Conservation (phyloP, 2,329 filamentous ascomycete genomes). For the Ophiocordyceps polyrhachis-furcata region DNA sequence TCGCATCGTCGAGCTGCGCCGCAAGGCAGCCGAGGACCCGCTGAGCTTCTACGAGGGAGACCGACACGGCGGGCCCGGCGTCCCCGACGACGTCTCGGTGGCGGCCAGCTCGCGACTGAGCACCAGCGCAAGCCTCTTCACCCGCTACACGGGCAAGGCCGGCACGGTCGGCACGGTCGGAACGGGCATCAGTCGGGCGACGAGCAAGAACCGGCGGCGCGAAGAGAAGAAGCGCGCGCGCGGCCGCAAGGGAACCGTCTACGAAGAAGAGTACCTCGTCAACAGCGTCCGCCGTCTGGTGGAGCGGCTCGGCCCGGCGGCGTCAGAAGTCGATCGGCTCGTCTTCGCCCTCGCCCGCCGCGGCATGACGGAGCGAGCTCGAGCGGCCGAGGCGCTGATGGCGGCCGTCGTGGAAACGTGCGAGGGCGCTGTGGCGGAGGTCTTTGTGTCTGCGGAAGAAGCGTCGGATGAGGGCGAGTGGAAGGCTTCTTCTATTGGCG, state of each 20-base stretch:
- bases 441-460: conserved; percentile 31
- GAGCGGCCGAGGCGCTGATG: conserved; percentile 56
- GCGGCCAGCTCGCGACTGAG: conserved; percentile 64
- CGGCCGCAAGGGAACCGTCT: conserved; percentile 91
- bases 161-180: conserved; percentile 50
- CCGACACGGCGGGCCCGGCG: conserved; percentile 40
- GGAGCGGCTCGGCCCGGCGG: conserved; percentile 57
- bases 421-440: conserved; percentile 44
- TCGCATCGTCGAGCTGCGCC: conserved; percentile 63
- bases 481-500: conserved; percentile 25
- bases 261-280: conserved; percentile 93
- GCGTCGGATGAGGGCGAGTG: conserved; percentile 5
- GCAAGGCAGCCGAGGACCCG: conserved; percentile 68
- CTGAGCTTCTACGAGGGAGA: conserved; percentile 79
- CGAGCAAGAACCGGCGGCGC: conserved; percentile 68
- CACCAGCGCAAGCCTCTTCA: conserved; percentile 80
- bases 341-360: conserved; percentile 61
- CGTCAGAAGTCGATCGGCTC: conserved; percentile 54
- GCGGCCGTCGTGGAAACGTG: conserved; percentile 58
- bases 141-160: conserved; percentile 61
- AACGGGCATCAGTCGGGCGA: conserved; percentile 58
- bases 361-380: conserved; percentile 73
- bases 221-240: conserved; percentile 91
- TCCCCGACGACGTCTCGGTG: conserved; percentile 84
- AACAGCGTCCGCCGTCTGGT: conserved; percentile 71